Conservation (phyloP, 2,329 filamentous ascomycete species). For the Arachnopeziza araneosa region DNA sequence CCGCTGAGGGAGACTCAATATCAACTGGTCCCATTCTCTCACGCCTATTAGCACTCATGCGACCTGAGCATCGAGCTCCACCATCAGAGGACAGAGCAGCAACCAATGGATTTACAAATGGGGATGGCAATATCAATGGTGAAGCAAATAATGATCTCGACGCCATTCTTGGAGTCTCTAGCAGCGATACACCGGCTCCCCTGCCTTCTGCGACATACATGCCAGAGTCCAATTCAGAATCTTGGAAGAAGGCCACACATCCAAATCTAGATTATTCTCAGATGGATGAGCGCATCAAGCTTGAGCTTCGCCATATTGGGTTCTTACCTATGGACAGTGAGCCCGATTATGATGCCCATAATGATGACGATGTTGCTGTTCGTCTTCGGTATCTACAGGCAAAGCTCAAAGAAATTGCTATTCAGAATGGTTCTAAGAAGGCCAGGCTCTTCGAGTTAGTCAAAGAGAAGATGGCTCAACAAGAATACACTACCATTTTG, state of each 20-base stretch:
- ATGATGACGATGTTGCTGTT: conserved; percentile 89
- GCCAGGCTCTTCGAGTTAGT: conserved; percentile 79
- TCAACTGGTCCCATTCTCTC: conserved; percentile 83
- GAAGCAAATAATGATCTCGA: conserved; percentile 35
- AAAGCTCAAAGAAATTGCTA: conserved; percentile 74
- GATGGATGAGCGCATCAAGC: conserved; percentile 85
- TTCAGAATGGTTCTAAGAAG: conserved; percentile 88
- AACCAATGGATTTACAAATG: conserved; percentile 47
- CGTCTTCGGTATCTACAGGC: conserved; percentile 80
- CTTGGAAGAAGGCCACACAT: conserved; percentile 73
- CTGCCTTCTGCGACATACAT: conserved; percentile 71
- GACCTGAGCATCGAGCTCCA: conserved; percentile 63
- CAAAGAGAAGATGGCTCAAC: conserved; percentile 88
- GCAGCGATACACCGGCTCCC: conserved; percentile 27
- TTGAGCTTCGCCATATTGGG: conserved; percentile 85
- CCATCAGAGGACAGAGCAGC: conserved; percentile 52
- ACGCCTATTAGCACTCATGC: conserved; percentile 72
- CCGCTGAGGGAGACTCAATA: conserved; percentile 82
- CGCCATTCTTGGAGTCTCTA: conserved; percentile 6
- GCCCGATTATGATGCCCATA: conserved; percentile 82
- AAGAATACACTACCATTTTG: conserved; percentile 94
- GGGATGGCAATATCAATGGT: conserved; percentile 40
- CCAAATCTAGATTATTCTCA: conserved; percentile 77
- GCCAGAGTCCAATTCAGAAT: conserved; percentile 67
- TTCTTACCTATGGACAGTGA: conserved; percentile 65